Base-by-base conservation (phyloP, 768 basidiomycete species). In the Boletales sp. region DNA sequence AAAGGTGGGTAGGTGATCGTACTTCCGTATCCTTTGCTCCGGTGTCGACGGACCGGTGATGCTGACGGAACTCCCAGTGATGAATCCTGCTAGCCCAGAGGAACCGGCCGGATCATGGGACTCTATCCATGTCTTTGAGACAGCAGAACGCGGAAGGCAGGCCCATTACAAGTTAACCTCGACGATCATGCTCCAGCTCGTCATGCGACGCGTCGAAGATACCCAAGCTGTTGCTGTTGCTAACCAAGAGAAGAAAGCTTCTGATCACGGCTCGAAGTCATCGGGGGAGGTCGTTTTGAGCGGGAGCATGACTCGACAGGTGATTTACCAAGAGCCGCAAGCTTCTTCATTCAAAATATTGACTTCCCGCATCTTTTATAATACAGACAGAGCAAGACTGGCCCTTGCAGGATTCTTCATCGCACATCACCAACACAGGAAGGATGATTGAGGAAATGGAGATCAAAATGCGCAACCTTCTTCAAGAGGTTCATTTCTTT, bases 391-490 rank as follows among this genome's bases (percentile, higher is more conserved):
- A 95, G 65, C 85, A 89, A 67, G 94, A 95, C 65, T 87, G 80
- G 70, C 82, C 91, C 21, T 63, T 96, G 45, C 84, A 88, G 33
- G 89, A 90, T 57, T 66, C 78, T 37, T 80, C 85, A 18, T 86
- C 90, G 37, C 96, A 99, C 70, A 87, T 99, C 51, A 80, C 83
- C 38, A 98, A 98, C 69, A 86, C 87, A n/a, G 96, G 96, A 5
- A 81, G 79, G 57, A 87, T 97, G 85, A 86, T 99, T 55, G 96
- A 99, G 69, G 96, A 98, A 56, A 94, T 95, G 91, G 96, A 99
- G 71, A 92, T 94, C 67, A 98, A 98, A 74, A 94, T 98, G 92
- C 81, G 96, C 35, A 96, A 96, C 69, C 73, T 93, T 49, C 75
- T 99, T 42, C 89, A 92, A 69, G 91, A 94, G 75, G 90, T 83